phyloP scores from a whole-genome alignment of 139 green algal genomes.

The Eudorina sp. region DNA sequence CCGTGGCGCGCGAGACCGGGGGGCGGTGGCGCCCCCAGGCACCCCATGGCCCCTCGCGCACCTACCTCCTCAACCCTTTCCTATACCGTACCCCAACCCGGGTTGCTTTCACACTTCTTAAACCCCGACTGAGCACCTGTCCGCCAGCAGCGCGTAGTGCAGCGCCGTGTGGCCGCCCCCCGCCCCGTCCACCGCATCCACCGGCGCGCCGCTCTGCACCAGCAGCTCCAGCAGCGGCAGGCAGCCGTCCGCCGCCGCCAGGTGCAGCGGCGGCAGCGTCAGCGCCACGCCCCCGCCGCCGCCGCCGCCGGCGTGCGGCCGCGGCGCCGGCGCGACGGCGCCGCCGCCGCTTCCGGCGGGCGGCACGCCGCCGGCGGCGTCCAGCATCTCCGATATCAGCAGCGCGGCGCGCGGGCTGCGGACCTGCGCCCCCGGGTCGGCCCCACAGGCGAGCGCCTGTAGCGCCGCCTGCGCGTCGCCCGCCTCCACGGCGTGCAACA shows the following conservation, averaged over 20 bases:
- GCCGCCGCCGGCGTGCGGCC: not conserved
- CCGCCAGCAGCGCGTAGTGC: conserved; percentile 67
- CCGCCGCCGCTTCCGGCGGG: not conserved
- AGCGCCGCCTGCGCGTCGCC: conserved; percentile 47
- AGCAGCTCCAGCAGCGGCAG: conserved; percentile 31
- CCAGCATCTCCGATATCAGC: conserved; percentile 31
- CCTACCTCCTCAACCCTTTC: too few species aligned
- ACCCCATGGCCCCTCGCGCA: too few species aligned
- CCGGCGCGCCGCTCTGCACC: conserved; percentile 68
- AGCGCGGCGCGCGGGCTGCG: conserved; percentile 17
- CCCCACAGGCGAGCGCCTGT: conserved; percentile 59
- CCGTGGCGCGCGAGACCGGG: too few species aligned
- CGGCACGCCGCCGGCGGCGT: not conserved
- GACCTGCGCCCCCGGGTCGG: conserved; percentile 46
- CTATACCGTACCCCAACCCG: not conserved
- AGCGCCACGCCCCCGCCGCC: conserved; percentile 23
- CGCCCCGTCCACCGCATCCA: conserved; percentile 56
- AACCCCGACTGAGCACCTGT: too few species aligned
- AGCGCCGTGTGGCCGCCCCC: conserved; percentile 57
- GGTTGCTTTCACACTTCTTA: too few species aligned
- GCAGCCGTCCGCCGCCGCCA: conserved; percentile 48
- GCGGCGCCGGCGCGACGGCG: conserved; percentile 14
- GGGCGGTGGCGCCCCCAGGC: too few species aligned
- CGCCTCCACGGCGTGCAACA: conserved; percentile 58
- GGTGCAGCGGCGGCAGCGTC: conserved; percentile 43